phyloP scores from a whole-genome alignment of 805 yeast species.

The Monosporozyma aquatica region DNA sequence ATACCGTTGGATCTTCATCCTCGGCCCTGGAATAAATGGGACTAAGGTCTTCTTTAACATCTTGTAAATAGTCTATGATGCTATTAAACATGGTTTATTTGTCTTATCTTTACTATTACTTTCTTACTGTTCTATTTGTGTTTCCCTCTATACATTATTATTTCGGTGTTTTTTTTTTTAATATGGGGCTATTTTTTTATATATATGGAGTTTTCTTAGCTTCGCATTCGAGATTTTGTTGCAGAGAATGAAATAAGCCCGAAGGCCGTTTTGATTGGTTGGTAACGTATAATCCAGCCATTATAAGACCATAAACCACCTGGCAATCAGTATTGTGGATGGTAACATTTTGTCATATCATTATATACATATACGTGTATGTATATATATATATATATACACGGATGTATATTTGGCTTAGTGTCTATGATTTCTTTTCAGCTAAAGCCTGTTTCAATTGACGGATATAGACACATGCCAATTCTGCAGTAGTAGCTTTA shows the following conservation, averaged over 20 bases:
- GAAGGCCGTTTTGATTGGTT: no score
- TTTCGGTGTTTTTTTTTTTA: no score
- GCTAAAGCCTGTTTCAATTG: constrained; percentile 10
- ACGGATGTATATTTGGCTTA: no score
- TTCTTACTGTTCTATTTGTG: not conserved
- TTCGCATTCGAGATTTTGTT: no score
- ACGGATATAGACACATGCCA: constrained; percentile 65
- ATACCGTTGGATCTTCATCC: constrained; percentile 18
- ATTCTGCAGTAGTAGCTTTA: constrained; percentile 91
- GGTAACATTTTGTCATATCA: no score
- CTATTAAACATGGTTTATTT: constrained; percentile 28
- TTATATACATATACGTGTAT: not conserved
- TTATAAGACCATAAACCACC: no score
- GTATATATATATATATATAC: not conserved
- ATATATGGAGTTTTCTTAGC: constrained; percentile 1
- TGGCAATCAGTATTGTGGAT: no score
- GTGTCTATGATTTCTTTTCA: not conserved
- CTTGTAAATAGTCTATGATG: constrained; percentile 38
- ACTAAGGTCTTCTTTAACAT: constrained; percentile 67
- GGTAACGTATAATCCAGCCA: no score
- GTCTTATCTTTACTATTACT: not conserved
- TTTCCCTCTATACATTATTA: no score
- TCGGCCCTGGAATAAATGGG: constrained; percentile 84
- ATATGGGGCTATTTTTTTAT: no score
- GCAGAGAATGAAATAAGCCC: no score